Conservation (phyloP, 768 basidiomycete genomes). For the Mycena floridula region DNA sequence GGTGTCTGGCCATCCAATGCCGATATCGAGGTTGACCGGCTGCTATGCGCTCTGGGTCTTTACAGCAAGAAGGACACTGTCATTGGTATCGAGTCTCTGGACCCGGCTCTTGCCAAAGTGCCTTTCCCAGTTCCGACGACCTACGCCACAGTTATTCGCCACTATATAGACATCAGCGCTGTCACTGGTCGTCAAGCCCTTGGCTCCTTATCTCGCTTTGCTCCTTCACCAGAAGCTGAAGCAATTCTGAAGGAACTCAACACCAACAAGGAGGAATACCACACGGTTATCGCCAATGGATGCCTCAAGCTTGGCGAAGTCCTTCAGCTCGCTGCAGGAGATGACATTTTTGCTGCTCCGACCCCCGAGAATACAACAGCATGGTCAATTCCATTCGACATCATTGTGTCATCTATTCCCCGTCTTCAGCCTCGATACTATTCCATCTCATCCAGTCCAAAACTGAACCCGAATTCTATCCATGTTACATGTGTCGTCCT, state of each 20-base stretch:
- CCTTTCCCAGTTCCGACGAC: slow-evolving; percentile 98
- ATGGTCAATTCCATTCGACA: slow-evolving; percentile 95
- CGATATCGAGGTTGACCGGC: slow-evolving; percentile 84
- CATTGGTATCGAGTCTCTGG: slow-evolving; percentile 93
- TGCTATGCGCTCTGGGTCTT: slow-evolving; percentile 82
- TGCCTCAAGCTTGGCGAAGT: slow-evolving; percentile 93
- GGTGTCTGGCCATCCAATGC: slow-evolving; percentile 97
- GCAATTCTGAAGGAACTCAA: slow-evolving; percentile 70
- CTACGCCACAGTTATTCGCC: slow-evolving; percentile 85
- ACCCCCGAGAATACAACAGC: slow-evolving; percentile 69
- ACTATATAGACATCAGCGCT: slow-evolving; percentile 96
- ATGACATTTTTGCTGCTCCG: slow-evolving; percentile 54
- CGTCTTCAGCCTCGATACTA: slow-evolving; percentile 97
- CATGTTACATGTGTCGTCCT: slow-evolving; percentile 95
- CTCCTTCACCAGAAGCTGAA: slow-evolving; percentile 75
- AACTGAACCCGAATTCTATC: slow-evolving; percentile 81
- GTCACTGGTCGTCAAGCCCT: slow-evolving; percentile 93
- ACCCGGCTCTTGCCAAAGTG: slow-evolving; percentile 96
- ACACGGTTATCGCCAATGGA: slow-evolving; percentile 65
- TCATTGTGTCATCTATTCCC: slow-evolving; percentile 88
- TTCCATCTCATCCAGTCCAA: slow-evolving; percentile 97
- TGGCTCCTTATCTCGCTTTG: slow-evolving; percentile 80
- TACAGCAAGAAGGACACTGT: slow-evolving; percentile 74
- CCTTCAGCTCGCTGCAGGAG: slow-evolving; percentile 83
- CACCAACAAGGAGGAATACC: slow-evolving; percentile 84